These are phyloP conservation scores for Emmonsiellopsis sp. DNA, from an alignment of 2,329 filamentous ascomycete genomes.

Conservation along the genomic window DNA sequence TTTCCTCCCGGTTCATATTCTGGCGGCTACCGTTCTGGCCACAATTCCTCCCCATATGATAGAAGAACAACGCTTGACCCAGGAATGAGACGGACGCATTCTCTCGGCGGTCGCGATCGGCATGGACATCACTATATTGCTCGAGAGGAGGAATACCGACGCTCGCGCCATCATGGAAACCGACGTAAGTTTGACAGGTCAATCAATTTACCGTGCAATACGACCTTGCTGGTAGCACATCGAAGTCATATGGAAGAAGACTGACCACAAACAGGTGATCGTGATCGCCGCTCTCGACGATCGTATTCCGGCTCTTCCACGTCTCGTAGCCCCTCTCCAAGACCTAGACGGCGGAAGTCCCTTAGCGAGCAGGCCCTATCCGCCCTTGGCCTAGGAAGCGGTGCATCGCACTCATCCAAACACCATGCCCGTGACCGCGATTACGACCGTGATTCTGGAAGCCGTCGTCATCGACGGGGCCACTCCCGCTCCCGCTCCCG, in stretches of 20 bases:
- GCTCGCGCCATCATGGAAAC: slow-evolving; percentile 12
- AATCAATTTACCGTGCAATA: not conserved
- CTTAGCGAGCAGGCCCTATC: slow-evolving; percentile 42
- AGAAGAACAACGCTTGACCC: not conserved
- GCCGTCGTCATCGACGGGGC: slow-evolving; percentile 24
- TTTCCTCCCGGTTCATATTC: slow-evolving; percentile 57
- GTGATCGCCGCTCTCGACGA: slow-evolving; percentile 20
- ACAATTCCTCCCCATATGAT: not conserved
- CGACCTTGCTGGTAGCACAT: not conserved
- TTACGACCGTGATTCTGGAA: slow-evolving; percentile 29
- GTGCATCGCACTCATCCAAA: slow-evolving; percentile 46
- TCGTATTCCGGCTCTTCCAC: slow-evolving; percentile 23
- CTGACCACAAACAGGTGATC: slow-evolving; percentile 11
- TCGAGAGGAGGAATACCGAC: slow-evolving; percentile 17
- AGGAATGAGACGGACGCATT: slow-evolving; percentile 27
- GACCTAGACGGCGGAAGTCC: slow-evolving; percentile 35
- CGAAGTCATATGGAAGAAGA: not conserved
- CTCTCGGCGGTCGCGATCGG: slow-evolving; percentile 22
- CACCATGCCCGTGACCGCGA: slow-evolving; percentile 48
- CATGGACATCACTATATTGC: slow-evolving; percentile 32
- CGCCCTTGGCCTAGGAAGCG: slow-evolving; percentile 53
- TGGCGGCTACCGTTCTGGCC: slow-evolving; percentile 15
- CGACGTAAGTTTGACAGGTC: slow-evolving; percentile 21
- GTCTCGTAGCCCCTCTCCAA: slow-evolving; percentile 31
- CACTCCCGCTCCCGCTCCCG: slow-evolving; percentile 32